phyloP scores from a whole-genome alignment of 2,329 filamentous ascomycete genomes.

The Gaeumannomyces sp. region DNA sequence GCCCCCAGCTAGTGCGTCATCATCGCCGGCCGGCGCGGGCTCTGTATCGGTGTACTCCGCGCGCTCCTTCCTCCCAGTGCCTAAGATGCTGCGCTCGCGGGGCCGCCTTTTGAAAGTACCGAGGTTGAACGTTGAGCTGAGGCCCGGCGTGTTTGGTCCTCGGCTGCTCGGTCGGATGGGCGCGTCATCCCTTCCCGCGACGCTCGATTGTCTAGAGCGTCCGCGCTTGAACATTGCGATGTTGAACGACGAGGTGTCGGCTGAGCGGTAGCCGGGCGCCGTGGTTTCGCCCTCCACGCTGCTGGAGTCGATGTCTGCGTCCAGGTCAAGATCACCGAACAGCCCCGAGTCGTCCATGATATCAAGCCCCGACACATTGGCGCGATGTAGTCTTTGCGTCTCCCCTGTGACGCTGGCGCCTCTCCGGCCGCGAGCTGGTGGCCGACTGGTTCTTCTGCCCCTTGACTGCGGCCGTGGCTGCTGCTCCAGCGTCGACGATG shows the following conservation, averaged over 20 bases:
- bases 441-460: slow-evolving; percentile 16
- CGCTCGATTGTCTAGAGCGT: slow-evolving; percentile 42
- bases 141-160: slow-evolving; percentile 38
- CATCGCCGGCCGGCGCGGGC: slow-evolving; percentile 15
- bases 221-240: slow-evolving; percentile 39
- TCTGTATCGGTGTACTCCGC: slow-evolving; percentile 14
- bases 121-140: slow-evolving; percentile 48
- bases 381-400: slow-evolving; percentile 6
- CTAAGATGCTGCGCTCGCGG: slow-evolving; percentile 56
- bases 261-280: slow-evolving; percentile 28
- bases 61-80: slow-evolving; percentile 39
- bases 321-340: slow-evolving; percentile 37
- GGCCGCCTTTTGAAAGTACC: slow-evolving; percentile 51
- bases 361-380: slow-evolving; percentile 42
- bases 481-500: slow-evolving; percentile 17
- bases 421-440: slow-evolving; percentile 32
- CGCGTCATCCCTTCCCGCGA: slow-evolving; percentile 43
- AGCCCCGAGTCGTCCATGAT: slow-evolving; percentile 38
- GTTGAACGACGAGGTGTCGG: slow-evolving; percentile 40
- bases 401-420: slow-evolving; percentile 25
- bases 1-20: slow-evolving; percentile 16
- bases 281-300: slow-evolving; percentile 25
- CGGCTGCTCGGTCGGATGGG: slow-evolving; percentile 49
- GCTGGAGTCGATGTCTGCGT: slow-evolving; percentile 33
- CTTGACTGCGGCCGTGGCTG: slow-evolving; percentile 12